Evolutionary conservation across 2,329 filamentous ascomycete genomes (phyloP), one percentile per base, ranked within the genome.

Genomic region (Endothia cerciana): DNA sequence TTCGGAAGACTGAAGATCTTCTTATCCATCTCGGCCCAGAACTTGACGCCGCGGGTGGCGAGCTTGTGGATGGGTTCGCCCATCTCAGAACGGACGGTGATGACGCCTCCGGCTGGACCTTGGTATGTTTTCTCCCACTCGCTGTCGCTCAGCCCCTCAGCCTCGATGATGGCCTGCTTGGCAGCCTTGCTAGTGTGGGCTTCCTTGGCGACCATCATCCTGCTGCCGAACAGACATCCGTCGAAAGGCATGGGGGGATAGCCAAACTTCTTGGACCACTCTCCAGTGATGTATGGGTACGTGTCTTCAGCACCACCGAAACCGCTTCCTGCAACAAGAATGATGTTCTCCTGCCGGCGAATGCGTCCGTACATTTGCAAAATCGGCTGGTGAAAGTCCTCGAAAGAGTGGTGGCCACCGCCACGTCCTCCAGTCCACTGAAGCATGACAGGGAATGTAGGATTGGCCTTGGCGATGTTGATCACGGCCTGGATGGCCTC

Each of bases 1-100:
- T 97, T 97, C 79, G 97, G 94, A 59, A 99, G 83, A 75, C 89
- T 91, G 83, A 99, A 99, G 74, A 99, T 98, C 81, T 97, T 97
- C 78, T 96, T 88, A 75, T 99, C 95, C 93, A 99, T 97, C 81
- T 99, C 96, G 60, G 93, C 90, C 95, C 95, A 99, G 84, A 99
- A 97, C 63, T 88, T 84, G 58, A 99, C 94, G 86, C 95, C 95
- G 66, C 96, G 91, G 59, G 95, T 99, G 19, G 95, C 96, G 67
- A 99, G 87, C 83, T 99, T 99, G 84, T 99, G 95, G 69, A 99
- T 99, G 6, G 95, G 96, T 83, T 99, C 95, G 56, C 95, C 96
- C 96, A 99, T 99, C 81, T 99, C 95, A 1, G 95, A 99, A 70
- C 93, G 89, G 59, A 99, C 95, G 36, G 95, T 99, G 73, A 99